Base-by-base conservation (phyloP, 2,329 filamentous ascomycete genomes). In the Colletotrichum destructivum region DNA sequence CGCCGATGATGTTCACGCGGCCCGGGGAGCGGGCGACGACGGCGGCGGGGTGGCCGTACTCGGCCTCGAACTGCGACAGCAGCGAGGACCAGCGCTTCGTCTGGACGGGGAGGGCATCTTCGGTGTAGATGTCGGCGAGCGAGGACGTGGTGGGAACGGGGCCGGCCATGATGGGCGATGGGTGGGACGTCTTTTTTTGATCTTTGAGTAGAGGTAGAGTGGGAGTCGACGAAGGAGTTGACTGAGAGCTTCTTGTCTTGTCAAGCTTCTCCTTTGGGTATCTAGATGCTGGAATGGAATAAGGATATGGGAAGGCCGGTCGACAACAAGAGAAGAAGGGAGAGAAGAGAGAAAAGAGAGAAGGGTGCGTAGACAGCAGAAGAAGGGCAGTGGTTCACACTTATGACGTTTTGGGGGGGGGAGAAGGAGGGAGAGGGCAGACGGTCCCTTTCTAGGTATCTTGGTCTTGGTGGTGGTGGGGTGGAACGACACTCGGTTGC, bases 1-100 rank as follows among this genome's bases (percentile, higher is more conserved):
- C 96, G 82, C 96, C 96, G 80, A 99, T 98, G 79, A 99, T 96
- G 85, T 98, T 98, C 75, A 99, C 96, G 75, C 96, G 90, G 72
- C 96, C 96, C 1, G 96, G 96, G 66, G 95, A 98, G 74, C 96
- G 92, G 12, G 96, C 90, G 23, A 98, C 90, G 78, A 98, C 98
- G 71, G 93, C 88, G 49, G 95, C 91, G 18, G 87, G 84, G 62
- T 90, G 87, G 76, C 90, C 91, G 82, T 96, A 97, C 52, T 84
- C 85, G 69, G 88, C 83, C 75, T 91, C 85, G 83, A 98, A 98
- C 75, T 88, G 88, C 62, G 88, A 84, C 52, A 96, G 84, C 54
- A 98, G 88, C 54, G 84, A 86, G 77, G 92, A 89, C 93, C 96
- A 98, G 82, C 96, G 88, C 75, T 88, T 85, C 55, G 86, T 88